phyloP scores from a whole-genome alignment of 805 yeast genomes.

The Clavispora asparagi region DNA sequence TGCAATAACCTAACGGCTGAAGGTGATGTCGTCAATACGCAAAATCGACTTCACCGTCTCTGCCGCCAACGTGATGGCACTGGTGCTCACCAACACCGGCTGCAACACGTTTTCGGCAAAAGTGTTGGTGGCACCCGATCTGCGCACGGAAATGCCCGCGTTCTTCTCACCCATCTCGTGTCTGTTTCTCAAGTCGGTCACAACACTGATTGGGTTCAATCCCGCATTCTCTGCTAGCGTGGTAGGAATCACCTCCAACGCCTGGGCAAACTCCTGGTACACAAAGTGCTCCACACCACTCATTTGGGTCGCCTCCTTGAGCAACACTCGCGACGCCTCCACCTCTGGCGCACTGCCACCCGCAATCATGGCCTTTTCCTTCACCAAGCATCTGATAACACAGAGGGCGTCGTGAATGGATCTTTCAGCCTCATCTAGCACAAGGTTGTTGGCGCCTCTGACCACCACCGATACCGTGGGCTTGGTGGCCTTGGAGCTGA shows the following conservation, averaged over 20 bases:
- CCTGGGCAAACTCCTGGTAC: slow-evolving; percentile 87
- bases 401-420: slow-evolving; percentile 96
- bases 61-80: slow-evolving; percentile 91
- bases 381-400: slow-evolving; percentile 83
- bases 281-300: slow-evolving; percentile 88
- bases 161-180: slow-evolving; percentile 87
- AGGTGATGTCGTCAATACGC: slow-evolving; percentile 95
- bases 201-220: slow-evolving; percentile 82
- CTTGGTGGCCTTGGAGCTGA: slow-evolving; percentile 45
- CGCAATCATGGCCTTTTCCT: slow-evolving; percentile 84
- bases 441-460: slow-evolving; percentile 89
- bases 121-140: slow-evolving; percentile 89
- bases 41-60: slow-evolving; percentile 94
- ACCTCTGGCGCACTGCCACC: slow-evolving; percentile 99
- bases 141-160: slow-evolving; percentile 94
- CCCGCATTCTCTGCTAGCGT: slow-evolving; percentile 96
- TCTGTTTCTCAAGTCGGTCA: slow-evolving; percentile 84
- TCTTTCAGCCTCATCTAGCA: slow-evolving; percentile 94
- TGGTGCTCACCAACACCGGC: slow-evolving; percentile 90
- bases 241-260: slow-evolving; percentile 88
- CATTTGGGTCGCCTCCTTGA: slow-evolving; percentile 64
- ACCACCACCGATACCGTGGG: slow-evolving; percentile 86
- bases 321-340: slow-evolving; percentile 72
- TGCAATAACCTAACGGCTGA: slow-evolving; percentile 24
- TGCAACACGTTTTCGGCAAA: slow-evolving; percentile 92